A percentile compares a stretch with the other conserved stretches of the same genome.
Conservation (phyloP, 495 filamentous ascomycete genomes). For the Neurospora intermedia region DNA sequence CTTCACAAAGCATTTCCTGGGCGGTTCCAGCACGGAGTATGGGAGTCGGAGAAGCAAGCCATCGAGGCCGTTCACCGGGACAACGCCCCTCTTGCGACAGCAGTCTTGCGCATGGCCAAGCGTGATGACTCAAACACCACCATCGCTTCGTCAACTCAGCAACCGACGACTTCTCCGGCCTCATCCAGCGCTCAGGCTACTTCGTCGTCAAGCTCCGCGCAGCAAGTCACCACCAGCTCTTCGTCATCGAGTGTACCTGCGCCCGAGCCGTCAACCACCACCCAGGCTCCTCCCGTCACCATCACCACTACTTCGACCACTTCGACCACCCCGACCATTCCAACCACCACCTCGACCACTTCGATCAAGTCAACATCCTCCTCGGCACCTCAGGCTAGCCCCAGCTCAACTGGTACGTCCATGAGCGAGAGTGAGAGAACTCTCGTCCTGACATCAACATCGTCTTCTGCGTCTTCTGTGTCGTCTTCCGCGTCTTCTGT, state of each 20-base stretch:
- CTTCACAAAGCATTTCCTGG: slow-evolving; percentile 29
- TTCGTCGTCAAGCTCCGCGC: neutral
- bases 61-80: slow-evolving; percentile 21
- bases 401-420: slow-evolving; percentile 7
- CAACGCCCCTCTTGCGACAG: slow-evolving; percentile 23
- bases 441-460: slow-evolving; percentile 2
- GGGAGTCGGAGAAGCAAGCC: slow-evolving; percentile 23
- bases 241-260: neutral
- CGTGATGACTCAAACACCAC: slow-evolving; percentile 21
- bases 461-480: slow-evolving; percentile 6
- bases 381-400: neutral
- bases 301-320: slow-evolving; percentile 1
- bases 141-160: neutral
- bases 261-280: neutral
- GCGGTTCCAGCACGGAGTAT: slow-evolving; percentile 28
- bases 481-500: slow-evolving; percentile 6
- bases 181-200: neutral
- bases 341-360: neutral
- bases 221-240: neutral
- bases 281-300: slow-evolving; percentile 8
- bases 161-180: slow-evolving; percentile 1
- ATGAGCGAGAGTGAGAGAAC: slow-evolving; percentile 7
- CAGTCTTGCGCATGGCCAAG: slow-evolving; percentile 27
- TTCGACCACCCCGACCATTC: neutral
- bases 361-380: slow-evolving; percentile 3